Conservation (phyloP, 345 rosid genomes). For the Kernera saxatilis region DNA sequence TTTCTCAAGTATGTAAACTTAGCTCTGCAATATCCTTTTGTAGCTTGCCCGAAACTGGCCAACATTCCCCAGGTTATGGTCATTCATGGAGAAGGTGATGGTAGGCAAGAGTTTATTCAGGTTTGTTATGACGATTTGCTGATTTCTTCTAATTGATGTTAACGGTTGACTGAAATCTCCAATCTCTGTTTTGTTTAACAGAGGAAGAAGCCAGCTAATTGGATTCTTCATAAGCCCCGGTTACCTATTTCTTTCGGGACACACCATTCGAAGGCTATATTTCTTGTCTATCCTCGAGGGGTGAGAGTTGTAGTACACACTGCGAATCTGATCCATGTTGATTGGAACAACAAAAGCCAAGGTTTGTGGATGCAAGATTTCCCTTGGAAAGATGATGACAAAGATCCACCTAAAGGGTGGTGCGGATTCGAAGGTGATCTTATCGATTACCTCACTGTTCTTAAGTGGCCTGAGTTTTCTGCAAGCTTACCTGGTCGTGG, state of each 20-base stretch:
- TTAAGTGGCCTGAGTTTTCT: slow-evolving; percentile 87
- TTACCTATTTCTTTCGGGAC: slow-evolving; percentile 88
- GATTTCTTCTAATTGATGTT: not conserved
- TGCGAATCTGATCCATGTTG: slow-evolving; percentile 81
- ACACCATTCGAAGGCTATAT: slow-evolving; percentile 89
- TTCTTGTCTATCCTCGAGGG: slow-evolving; percentile 81
- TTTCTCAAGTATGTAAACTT: not conserved
- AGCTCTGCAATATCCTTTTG: slow-evolving; percentile 14
- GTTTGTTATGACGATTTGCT: slow-evolving; percentile 29
- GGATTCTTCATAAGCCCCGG: slow-evolving; percentile 90
- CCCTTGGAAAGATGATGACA: slow-evolving; percentile 78
- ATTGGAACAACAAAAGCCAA: slow-evolving; percentile 97
- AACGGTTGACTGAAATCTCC: not conserved
- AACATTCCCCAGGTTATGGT: slow-evolving; percentile 76
- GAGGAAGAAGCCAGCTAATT: slow-evolving; percentile 73
- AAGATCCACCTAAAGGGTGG: slow-evolving; percentile 33
- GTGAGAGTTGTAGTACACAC: slow-evolving; percentile 87
- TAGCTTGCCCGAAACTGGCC: slow-evolving; percentile 72
- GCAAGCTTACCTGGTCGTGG: slow-evolving; percentile 57
- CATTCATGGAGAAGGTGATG: slow-evolving; percentile 89
- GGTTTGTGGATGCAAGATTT: slow-evolving; percentile 99
- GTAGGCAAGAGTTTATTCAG: slow-evolving; percentile 68
- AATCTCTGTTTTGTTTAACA: slow-evolving; percentile 23
- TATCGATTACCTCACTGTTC: slow-evolving; percentile 67
- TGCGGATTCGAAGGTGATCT: slow-evolving; percentile 83